Base-by-base conservation (phyloP, 352 stramenopile genomes). In the Phytophthora sojae region DNA sequence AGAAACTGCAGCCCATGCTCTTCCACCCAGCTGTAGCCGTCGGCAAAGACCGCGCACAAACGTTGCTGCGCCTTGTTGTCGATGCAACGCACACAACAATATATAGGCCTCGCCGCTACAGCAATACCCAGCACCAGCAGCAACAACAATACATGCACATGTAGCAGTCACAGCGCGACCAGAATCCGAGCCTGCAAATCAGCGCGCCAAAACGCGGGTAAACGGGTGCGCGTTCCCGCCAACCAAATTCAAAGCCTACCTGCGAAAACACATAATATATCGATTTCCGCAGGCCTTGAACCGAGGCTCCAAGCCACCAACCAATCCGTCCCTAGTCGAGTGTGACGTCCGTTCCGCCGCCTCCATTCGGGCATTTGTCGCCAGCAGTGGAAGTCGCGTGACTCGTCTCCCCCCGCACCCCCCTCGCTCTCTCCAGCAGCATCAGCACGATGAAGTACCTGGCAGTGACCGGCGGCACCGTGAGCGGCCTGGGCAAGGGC, bases 401-500 rank as follows among this genome's bases (percentile, higher is more conserved):
- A 32, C 29, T 32, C 39, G n/a, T 44, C 29, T 50, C 21, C 21
- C 21, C 21, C 21, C 21, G 21, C 21, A 19, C 37, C 50, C 45
- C 19, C 6, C 21, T n/a, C 39, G 39, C 51, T 58, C 37, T 35
- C 37, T 37, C 51, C 49, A 21, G 21, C 12, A 4, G 6, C 30
- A 37, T 39, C 42, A 56, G 21, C 44, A 81, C 2, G 12, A 99
- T 99, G 93, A 99, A 99, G 86, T 99, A 99, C 75, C 90, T 99
- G 71, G 93, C 98, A 70, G 97, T 99, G 59, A 99, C 97, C 35
- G 98, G 98, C 64, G 98, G 98, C 71, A 99, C 99, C 14, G 93
- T 99, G 55, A 99, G 93, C 73, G 97, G 97, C n/a, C 88, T 99
- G 50, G 98, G 98, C 65, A 99, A 99, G 77, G 98, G 98, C 65